These are phyloP conservation scores for Penicillium chermesinum DNA, from an alignment of 495 filamentous ascomycete genomes.

Conservation along the genomic window DNA sequence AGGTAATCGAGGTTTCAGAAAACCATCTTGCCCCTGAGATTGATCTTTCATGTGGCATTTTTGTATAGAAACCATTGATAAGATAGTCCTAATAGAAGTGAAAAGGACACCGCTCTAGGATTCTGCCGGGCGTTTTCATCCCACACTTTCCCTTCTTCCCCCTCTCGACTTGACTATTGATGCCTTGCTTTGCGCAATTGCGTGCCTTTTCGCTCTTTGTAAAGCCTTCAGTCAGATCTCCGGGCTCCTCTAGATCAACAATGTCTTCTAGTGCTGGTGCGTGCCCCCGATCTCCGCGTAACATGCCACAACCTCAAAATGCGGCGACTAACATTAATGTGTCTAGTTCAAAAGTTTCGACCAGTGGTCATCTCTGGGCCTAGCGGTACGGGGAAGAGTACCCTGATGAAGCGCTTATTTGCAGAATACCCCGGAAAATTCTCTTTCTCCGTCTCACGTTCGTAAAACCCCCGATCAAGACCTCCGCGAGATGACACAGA, in stretches of 20 bases:
- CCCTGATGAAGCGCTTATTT: slow-evolving; percentile 65
- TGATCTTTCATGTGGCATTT: no score
- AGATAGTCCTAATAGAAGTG: not conserved
- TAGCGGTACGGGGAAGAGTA: slow-evolving; percentile 77
- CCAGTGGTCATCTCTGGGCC: slow-evolving; percentile 82
- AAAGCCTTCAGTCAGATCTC: not conserved
- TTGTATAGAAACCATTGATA: not conserved
- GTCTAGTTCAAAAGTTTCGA: slow-evolving; percentile 36
- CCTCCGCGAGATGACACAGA: not conserved
- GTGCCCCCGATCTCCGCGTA: not conserved
- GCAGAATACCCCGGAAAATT: slow-evolving; percentile 62
- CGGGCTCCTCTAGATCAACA: slow-evolving; percentile 7
- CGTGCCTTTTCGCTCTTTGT: slow-evolving; percentile 7
- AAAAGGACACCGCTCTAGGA: slow-evolving; percentile 12
- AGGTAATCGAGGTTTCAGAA: no score
- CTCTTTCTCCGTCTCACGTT: slow-evolving; percentile 66
- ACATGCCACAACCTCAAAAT: not conserved
- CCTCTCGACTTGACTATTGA: slow-evolving; percentile 8
- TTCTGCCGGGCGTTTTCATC: slow-evolving; percentile 17
- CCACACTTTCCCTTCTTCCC: not conserved
- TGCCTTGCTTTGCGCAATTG: slow-evolving; percentile 18
- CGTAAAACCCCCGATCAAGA: not conserved
- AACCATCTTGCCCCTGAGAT: no score
- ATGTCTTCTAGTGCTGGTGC: slow-evolving; percentile 32
- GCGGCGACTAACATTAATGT: not conserved